A percentile compares a stretch with the other conserved stretches of the same genome.
phyloP scores from a whole-genome alignment of 2,329 filamentous ascomycete genomes.

The Chaetomium olivaceum region DNA sequence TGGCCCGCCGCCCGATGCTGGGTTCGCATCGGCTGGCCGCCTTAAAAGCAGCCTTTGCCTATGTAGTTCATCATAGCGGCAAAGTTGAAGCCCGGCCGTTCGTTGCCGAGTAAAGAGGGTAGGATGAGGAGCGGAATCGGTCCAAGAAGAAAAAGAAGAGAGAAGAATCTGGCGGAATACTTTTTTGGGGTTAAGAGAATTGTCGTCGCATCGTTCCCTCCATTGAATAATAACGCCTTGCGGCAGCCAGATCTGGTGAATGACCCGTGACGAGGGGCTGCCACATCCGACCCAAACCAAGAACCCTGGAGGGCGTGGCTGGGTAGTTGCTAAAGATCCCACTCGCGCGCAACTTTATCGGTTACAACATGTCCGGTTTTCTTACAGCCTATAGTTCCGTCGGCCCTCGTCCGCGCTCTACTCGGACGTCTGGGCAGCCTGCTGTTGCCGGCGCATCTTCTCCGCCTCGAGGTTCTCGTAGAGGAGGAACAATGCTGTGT shows the following conservation, averaged over 20 bases:
- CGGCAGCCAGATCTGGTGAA: slow-evolving; percentile 63
- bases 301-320: slow-evolving; percentile 39
- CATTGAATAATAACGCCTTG: slow-evolving; percentile 57
- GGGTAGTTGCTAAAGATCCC: slow-evolving; percentile 24
- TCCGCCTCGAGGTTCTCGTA: slow-evolving; percentile 99
- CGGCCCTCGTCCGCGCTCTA: slow-evolving; percentile 41
- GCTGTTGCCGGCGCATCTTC: slow-evolving; percentile 94
- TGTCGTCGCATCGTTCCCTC: slow-evolving; percentile 49
- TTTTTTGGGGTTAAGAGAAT: slow-evolving; percentile 37
- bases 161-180: slow-evolving; percentile 38
- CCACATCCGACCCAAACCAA: slow-evolving; percentile 54
- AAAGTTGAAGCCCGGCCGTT: slow-evolving; percentile 15
- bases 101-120: slow-evolving; percentile 29
- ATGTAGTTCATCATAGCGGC: not conserved
- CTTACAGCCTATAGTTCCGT: slow-evolving; percentile 33
- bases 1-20: not conserved
- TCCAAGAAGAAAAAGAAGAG: slow-evolving; percentile 34
- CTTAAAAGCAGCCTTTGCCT: not conserved
- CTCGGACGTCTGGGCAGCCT: slow-evolving; percentile 53
- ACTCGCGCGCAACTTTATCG: slow-evolving; percentile 24
- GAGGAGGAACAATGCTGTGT: slow-evolving; percentile 90
- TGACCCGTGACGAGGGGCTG: slow-evolving; percentile 48
- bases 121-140: slow-evolving; percentile 42
- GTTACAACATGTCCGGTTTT: slow-evolving; percentile 27
- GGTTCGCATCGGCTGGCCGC: not conserved